These are phyloP conservation scores for Kuraishia molischiana DNA, from an alignment of 805 yeast genomes.

Conservation along the genomic window DNA sequence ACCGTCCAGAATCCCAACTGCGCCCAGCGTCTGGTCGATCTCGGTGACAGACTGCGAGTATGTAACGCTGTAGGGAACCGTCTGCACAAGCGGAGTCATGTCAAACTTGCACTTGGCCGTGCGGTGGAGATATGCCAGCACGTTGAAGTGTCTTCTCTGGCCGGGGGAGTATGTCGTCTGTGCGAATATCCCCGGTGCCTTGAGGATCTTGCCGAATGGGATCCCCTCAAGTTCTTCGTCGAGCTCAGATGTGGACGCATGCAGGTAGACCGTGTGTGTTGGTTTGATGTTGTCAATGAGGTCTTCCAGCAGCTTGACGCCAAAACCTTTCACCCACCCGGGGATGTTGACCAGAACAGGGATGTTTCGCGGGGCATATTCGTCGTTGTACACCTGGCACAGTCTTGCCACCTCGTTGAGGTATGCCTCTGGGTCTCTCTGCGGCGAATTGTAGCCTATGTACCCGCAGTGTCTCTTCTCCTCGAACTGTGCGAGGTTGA, in stretches of 20 bases:
- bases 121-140: constrained; percentile 46
- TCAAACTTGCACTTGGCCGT: constrained; percentile 20
- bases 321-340: constrained; percentile 89
- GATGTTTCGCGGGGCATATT: constrained; percentile 13
- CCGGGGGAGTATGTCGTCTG: constrained; percentile 33
- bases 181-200: constrained; percentile 24
- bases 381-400: constrained; percentile 11
- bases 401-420: constrained; percentile 30
- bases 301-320: constrained; percentile 50
- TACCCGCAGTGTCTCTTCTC: constrained; percentile 19
- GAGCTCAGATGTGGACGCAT: constrained; percentile 23
- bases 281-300: constrained; percentile 39
- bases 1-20: constrained; percentile 23
- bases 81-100: constrained; percentile 29
- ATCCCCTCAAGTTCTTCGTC: constrained; percentile 19
- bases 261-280: constrained; percentile 46
- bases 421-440: constrained; percentile 53
- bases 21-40: constrained; percentile 7
- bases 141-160: constrained; percentile 41
- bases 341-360: constrained; percentile 67
- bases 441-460: constrained; percentile 63
- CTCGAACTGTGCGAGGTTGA: constrained; percentile 23
- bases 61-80: constrained; percentile 30
- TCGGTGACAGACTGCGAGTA: constrained; percentile 15
- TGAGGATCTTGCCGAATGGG: constrained; percentile 13